A percentile compares a stretch with the other conserved stretches of the same genome.
Conservation (phyloP, 2,329 filamentous ascomycete genomes). For the Biscogniauxia marginata region DNA sequence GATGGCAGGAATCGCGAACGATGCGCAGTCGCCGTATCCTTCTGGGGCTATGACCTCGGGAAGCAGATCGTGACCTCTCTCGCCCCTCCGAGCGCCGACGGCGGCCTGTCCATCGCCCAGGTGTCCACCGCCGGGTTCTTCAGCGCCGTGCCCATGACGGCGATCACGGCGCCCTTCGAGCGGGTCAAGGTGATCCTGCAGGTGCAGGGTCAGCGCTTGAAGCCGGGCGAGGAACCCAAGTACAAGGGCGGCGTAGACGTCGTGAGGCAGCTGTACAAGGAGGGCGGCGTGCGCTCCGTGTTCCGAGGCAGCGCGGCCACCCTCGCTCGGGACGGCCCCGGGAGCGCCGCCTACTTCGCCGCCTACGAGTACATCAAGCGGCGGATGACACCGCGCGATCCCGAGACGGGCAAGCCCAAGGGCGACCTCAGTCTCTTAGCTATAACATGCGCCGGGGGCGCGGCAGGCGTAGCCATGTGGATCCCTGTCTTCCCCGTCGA, state of each 20-base stretch:
- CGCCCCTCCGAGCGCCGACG: conserved; percentile 63
- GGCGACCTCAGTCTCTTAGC: conserved; percentile 80
- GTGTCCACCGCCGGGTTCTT: conserved; percentile 94
- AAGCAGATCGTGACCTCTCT: conserved; percentile 78
- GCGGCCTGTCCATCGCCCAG: conserved; percentile 78
- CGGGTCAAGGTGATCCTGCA: conserved; percentile 98
- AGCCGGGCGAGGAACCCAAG: conserved; percentile 86
- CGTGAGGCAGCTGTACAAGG: conserved; percentile 86
- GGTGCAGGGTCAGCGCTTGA: conserved; percentile 85
- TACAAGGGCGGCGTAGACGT: conserved; percentile 88
- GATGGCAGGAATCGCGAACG: too few species aligned
- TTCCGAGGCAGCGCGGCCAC: conserved; percentile 92
- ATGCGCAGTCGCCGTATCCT: conserved; percentile 69
- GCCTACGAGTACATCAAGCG: conserved; percentile 97
- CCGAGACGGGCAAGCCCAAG: conserved; percentile 65
- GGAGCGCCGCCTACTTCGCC: conserved; percentile 93
- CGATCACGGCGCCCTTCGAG: conserved; percentile 98
- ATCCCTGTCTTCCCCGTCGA: conserved; percentile 97
- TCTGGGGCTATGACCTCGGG: conserved; percentile 92
- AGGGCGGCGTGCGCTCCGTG: conserved; percentile 86
- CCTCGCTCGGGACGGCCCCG: conserved; percentile 88
- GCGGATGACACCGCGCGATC: conserved; percentile 77
- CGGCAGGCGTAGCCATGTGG: conserved; percentile 97
- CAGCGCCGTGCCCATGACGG: conserved; percentile 94
- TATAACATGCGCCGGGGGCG: conserved; percentile 82